phyloP scores from a whole-genome alignment of 2,329 filamentous ascomycete genomes.

The Seiridium cupressi region DNA sequence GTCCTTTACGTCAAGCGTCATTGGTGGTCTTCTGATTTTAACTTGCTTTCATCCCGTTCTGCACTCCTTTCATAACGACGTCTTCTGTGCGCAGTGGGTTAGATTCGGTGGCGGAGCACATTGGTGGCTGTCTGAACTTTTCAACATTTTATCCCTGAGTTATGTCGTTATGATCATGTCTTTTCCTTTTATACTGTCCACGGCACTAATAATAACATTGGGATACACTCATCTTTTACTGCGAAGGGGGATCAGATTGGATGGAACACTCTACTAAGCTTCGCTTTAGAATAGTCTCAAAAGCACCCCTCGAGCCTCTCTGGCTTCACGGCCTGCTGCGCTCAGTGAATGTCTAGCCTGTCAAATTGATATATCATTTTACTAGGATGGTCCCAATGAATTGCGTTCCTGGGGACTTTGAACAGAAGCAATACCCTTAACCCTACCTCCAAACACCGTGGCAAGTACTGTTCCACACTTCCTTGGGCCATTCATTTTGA shows the following conservation, averaged over 20 bases:
- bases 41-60: background rate
- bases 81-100: background rate
- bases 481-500: background rate
- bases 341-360: too few species aligned
- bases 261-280: too few species aligned
- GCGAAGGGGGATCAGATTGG: background rate
- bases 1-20: background rate
- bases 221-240: background rate
- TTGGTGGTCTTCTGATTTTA: background rate
- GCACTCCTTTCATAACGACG: background rate
- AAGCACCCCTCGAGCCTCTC: too few species aligned
- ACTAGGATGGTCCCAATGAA: background rate
- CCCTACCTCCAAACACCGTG: background rate
- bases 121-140: background rate
- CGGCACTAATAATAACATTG: background rate
- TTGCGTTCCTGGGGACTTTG: background rate
- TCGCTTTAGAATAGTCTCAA: too few species aligned
- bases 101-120: background rate
- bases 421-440: background rate
- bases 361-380: background rate
- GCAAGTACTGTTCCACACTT: background rate
- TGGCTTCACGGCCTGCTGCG: too few species aligned
- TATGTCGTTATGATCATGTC: slow-evolving; percentile 3
- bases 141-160: background rate
- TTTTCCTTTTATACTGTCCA: background rate